These are phyloP conservation scores for Acacia crassicarpa DNA, from an alignment of 306 rosid species.

Conservation along the genomic window DNA sequence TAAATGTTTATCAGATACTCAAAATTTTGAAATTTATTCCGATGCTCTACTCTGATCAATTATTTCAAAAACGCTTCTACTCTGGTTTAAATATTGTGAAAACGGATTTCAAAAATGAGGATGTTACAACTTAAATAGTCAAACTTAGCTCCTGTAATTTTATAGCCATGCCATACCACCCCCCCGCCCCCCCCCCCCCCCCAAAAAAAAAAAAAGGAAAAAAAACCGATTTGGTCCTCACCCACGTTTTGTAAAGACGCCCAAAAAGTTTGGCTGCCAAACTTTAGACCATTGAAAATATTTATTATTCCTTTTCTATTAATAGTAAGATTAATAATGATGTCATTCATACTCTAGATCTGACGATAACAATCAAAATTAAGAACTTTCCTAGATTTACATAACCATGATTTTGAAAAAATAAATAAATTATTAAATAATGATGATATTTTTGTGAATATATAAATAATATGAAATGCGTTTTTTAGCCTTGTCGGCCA, in stretches of 20 bases:
- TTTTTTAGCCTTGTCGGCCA: too few relatives aligned
- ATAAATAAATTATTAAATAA: background rate
- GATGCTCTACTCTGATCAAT: too few relatives aligned
- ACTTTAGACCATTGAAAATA: background rate
- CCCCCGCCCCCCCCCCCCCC: too few relatives aligned
- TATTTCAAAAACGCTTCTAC: too few relatives aligned
- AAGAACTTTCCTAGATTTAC: background rate
- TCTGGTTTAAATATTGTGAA: too few relatives aligned
- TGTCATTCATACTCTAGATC: background rate
- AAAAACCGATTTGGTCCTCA: background rate
- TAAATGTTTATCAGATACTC: too few relatives aligned
- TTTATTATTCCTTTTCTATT: background rate
- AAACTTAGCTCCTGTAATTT: background rate
- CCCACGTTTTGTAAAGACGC: background rate
- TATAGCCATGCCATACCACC: background rate
- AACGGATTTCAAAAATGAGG: too few relatives aligned
- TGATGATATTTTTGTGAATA: background rate
- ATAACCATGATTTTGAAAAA: background rate
- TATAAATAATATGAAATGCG: too few relatives aligned
- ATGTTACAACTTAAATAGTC: background rate
- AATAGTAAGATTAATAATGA: background rate
- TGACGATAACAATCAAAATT: background rate
- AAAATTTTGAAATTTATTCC: too few relatives aligned
- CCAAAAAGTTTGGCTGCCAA: background rate
- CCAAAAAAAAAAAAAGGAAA: too few relatives aligned